A percentile compares a stretch with the other conserved stretches of the same genome.
Conservation (phyloP, 2,329 filamentous ascomycete species). For the Aureobasidium sp. region DNA sequence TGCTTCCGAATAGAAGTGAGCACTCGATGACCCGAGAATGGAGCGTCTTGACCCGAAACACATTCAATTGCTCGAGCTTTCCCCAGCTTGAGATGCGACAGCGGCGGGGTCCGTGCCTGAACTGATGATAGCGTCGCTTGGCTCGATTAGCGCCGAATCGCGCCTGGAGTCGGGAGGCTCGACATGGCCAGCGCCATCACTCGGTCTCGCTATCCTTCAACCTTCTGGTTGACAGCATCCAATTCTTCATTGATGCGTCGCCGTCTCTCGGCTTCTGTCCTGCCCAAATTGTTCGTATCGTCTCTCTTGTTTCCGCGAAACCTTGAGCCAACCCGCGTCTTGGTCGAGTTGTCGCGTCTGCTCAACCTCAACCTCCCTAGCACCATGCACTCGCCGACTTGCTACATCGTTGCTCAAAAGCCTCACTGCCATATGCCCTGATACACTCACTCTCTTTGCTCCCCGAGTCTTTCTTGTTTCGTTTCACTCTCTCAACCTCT, state of each 20-base stretch:
- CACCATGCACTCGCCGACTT: slow-evolving; percentile 20
- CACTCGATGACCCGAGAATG: background rate
- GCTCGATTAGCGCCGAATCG: background rate
- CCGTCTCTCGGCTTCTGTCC: slow-evolving; percentile 1
- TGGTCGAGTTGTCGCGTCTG: slow-evolving; percentile 19
- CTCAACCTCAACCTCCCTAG: slow-evolving; percentile 22
- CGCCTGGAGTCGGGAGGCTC: background rate
- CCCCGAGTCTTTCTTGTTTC: slow-evolving; percentile 3
- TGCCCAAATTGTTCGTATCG: slow-evolving; percentile 19
- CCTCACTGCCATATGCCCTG: slow-evolving; percentile 2
- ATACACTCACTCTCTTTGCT: slow-evolving; percentile 22
- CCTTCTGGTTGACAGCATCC: slow-evolving; percentile 9
- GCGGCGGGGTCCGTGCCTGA: slow-evolving; percentile 1
- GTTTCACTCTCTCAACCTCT: background rate
- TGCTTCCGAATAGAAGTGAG: background rate
- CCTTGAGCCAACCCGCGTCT: background rate
- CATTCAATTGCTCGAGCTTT: background rate
- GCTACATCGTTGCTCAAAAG: slow-evolving; percentile 17
- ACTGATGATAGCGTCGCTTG: background rate
- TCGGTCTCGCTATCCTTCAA: background rate
- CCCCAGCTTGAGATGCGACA: background rate
- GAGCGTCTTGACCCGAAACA: background rate
- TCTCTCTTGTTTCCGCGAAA: slow-evolving; percentile 13
- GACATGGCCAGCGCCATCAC: background rate
- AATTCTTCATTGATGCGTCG: slow-evolving; percentile 11